phyloP scores from a whole-genome alignment of 73 alveolate genomes.

The Uronychia setigera region DNA sequence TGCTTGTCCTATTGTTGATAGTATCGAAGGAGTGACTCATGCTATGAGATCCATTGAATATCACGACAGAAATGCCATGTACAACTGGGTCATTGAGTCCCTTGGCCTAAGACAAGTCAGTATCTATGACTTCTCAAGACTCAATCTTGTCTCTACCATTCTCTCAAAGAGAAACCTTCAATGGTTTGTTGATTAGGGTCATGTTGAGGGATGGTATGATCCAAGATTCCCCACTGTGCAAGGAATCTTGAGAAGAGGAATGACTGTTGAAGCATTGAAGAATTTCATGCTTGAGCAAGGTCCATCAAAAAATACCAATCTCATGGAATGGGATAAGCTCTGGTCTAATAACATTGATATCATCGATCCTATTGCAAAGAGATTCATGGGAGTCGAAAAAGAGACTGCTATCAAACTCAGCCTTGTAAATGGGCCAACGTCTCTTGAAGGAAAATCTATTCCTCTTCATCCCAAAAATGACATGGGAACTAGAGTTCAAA shows the following conservation, averaged over 20 bases:
- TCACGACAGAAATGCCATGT: slow-evolving; percentile 95
- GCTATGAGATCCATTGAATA: slow-evolving; percentile 98
- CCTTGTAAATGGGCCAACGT: slow-evolving; percentile 68
- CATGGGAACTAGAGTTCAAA: slow-evolving; percentile 69
- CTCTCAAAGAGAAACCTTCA: slow-evolving; percentile 91
- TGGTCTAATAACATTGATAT: slow-evolving; percentile 89
- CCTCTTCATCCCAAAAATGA: slow-evolving; percentile 86
- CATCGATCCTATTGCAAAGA: slow-evolving; percentile 89
- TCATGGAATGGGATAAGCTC: slow-evolving; percentile 96
- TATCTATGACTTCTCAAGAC: slow-evolving; percentile 90
- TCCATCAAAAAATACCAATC: slow-evolving; percentile 90
- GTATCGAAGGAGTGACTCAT: slow-evolving; percentile 98
- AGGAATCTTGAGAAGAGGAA: slow-evolving; percentile 99
- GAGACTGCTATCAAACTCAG: slow-evolving; percentile 65
- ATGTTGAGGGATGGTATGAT: slow-evolving; percentile 99
- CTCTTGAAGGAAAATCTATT: slow-evolving; percentile 73
- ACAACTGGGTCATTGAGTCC: slow-evolving; percentile 86
- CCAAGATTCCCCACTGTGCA: slow-evolving; percentile 99
- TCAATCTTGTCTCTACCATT: slow-evolving; percentile 88
- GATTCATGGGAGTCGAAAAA: slow-evolving; percentile 87
- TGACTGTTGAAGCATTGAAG: slow-evolving; percentile 93
- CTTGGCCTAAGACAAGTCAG: slow-evolving; percentile 79
- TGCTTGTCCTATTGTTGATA: slow-evolving; percentile 98
- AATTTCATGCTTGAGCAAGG: slow-evolving; percentile 96
- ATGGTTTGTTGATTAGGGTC: slow-evolving; percentile 90